phyloP scores from a whole-genome alignment of 306 rosid genomes.

The Vigna angularis region DNA sequence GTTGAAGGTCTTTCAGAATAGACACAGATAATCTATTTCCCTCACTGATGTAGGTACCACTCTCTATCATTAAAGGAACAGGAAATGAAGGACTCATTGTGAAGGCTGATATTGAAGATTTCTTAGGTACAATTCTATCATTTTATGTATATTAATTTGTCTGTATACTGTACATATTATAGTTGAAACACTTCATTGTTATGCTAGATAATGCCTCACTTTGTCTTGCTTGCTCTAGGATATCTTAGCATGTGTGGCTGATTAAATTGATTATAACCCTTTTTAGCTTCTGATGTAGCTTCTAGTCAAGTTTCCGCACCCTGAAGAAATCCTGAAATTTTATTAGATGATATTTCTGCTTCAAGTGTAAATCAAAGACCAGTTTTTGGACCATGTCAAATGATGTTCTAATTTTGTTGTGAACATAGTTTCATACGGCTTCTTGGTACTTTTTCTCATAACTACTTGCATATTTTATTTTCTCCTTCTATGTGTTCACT shows the following conservation, averaged over 20 bases:
- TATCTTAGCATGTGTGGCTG: conserved; percentile 24
- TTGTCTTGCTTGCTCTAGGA: conserved; percentile 37
- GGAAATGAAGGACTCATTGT: conserved; percentile 92
- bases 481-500: not conserved
- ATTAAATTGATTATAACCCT: conserved; percentile 41
- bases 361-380: conserved; percentile 20
- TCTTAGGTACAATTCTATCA: conserved; percentile 71
- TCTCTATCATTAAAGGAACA: conserved; percentile 92
- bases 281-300: conserved; percentile 60
- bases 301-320: conserved; percentile 73
- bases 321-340: conserved; percentile 18
- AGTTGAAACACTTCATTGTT: conserved; percentile 21
- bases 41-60: conserved; percentile 63
- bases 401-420: conserved; percentile 18
- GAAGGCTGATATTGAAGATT: conserved; percentile 93
- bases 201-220: conserved; percentile 22
- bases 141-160: conserved; percentile 18
- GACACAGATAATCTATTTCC: conserved; percentile 33
- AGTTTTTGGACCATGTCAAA: conserved; percentile 24
- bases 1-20: conserved; percentile 16
- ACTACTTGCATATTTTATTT: not conserved
- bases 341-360: conserved; percentile 25
- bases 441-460: conserved; percentile 20
- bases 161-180: conserved; percentile 20
- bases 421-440: conserved; percentile 27